Conservation (phyloP, 805 yeast genomes). For the Metschnikowia drakensbergensis region DNA sequence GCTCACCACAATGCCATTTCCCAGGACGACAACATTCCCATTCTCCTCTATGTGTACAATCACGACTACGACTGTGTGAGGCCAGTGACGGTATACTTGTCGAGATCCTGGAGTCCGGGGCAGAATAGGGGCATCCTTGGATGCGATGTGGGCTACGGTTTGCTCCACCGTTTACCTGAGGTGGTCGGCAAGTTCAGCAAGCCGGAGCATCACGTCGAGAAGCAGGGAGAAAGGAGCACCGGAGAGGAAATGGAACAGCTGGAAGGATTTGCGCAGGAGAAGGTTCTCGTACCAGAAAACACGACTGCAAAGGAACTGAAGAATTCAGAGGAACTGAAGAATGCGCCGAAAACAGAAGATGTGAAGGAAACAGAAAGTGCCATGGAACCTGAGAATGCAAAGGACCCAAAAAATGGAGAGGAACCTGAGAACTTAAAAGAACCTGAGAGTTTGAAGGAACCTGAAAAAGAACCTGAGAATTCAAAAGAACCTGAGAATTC, state of each 20-base stretch:
- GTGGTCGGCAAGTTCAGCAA: slow-evolving; percentile 1
- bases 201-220: slow-evolving; percentile 1
- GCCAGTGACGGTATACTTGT: slow-evolving; percentile 70
- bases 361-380: no score
- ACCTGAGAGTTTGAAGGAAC: no score
- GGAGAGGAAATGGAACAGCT: no score
- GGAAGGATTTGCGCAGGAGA: background rate
- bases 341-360: no score
- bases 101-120: slow-evolving; percentile 63
- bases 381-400: no score
- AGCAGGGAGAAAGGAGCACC: background rate
- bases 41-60: slow-evolving; percentile 65
- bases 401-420: no score
- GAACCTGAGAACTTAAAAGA: no score
- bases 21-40: slow-evolving; percentile 35
- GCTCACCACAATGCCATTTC: slow-evolving; percentile 40
- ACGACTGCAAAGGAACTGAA: background rate
- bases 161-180: slow-evolving; percentile 77
- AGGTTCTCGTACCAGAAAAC: background rate
- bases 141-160: slow-evolving; percentile 93
- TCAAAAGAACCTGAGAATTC: no score
- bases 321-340: no score
- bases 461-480: no score
- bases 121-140: slow-evolving; percentile 77
- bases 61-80: slow-evolving; percentile 82